Evolutionary conservation across 169 alveolate genomes (phyloP), one percentile per base, ranked within the genome.

Genomic region (Cryptosporidium sp.): DNA sequence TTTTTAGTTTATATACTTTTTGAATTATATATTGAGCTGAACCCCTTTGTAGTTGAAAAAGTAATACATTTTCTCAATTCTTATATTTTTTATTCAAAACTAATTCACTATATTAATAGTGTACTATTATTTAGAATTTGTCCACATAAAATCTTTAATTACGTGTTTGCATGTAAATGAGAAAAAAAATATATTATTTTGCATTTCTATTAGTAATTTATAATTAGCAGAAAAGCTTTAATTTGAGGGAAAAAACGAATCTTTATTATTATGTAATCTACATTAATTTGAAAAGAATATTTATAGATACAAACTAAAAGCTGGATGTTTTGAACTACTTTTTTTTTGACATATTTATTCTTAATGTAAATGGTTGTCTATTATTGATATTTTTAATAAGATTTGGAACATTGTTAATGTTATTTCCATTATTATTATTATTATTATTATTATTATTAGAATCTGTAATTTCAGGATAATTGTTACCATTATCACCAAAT

Each of bases 301-400:
- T 2, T 56, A 21, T 16, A 21, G n/a, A 56, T 37, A 56, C 23
- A 21, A 14, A 16, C 23, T 1, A 1, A 16, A n/a, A 56, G 0
- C 0, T 8, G 1, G 37, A 12, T 8, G 8, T n/a, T 14, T 9
- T 61, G 9, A n/a, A n/a, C 16, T 37, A 26, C 16, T 62, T 48
- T 62, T 39, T 44, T 18, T 80, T 80, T 8, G 89, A 80, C 62
- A 80, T 80, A 80, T 80, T 80, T 58, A 80, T 80, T 48, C 89
- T 80, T 45, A 80, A 62, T 60, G 80, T 67, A n/a, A 80, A 39
- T 18, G 89, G 80, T 29, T 39, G 72, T 16, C 89, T 23, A 9
- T 7, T 26, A 2, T 42, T 42, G n/a, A 6, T 16, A 62, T 26
- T 73, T 56, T 60, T 73, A n/a, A 39, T 58, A 33, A 16, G 86